Evolutionary conservation across 2,329 filamentous ascomycete genomes (phyloP).

Genomic region (Ampelomyces quisqualis): DNA sequence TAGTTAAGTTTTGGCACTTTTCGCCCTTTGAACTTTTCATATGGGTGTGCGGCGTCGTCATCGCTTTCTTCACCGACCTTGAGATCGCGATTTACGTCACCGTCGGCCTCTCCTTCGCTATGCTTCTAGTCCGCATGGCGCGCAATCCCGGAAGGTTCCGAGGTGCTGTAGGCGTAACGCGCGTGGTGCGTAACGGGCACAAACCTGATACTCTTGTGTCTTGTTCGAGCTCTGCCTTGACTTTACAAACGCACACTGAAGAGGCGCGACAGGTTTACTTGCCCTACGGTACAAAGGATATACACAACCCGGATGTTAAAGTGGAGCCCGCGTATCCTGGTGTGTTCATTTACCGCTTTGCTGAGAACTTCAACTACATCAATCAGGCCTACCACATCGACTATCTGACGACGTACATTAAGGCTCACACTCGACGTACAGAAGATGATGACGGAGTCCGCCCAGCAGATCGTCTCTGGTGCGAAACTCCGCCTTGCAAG

Average conservation of each 20-base stretch:
- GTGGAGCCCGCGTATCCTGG: constrained; percentile 72
- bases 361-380: constrained; percentile 90
- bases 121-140: constrained; percentile 69
- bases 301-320: constrained; percentile 53
- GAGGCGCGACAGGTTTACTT: constrained; percentile 23
- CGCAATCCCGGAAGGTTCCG: constrained; percentile 27
- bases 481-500: constrained; percentile 48
- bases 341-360: constrained; percentile 92
- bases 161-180: constrained; percentile 21
- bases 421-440: constrained; percentile 44
- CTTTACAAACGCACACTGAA: constrained; percentile 37
- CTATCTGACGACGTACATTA: constrained; percentile 68
- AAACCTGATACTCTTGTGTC: constrained; percentile 43
- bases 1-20: constrained; percentile 91
- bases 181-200: constrained; percentile 49
- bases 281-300: constrained; percentile 55
- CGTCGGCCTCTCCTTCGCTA: constrained; percentile 69
- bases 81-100: constrained; percentile 89
- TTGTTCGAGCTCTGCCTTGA: constrained; percentile 42
- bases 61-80: constrained; percentile 81
- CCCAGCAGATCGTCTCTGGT: constrained; percentile 55
- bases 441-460: constrained; percentile 20
- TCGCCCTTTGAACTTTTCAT: constrained; percentile 85
- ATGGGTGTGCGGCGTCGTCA: constrained; percentile 84
- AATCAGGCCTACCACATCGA: constrained; percentile 85